phyloP scores from a whole-genome alignment of 257 asterid species.

The Primulina huaijiensis region DNA sequence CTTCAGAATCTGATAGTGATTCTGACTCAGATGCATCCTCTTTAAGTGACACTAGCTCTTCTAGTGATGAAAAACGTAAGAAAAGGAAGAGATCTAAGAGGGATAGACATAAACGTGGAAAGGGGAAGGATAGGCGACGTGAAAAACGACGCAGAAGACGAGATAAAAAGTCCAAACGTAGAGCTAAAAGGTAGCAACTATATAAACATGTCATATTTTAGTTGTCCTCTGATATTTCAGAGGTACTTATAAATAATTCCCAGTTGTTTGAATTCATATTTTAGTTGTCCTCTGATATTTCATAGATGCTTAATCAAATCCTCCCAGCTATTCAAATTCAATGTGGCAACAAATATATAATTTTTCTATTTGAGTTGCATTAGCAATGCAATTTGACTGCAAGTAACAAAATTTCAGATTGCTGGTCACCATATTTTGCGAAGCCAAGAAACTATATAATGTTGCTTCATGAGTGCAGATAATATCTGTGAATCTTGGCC shows the following conservation, averaged over 20 bases:
- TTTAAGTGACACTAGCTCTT: constrained; percentile 72
- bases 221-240: neutral
- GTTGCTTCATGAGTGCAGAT: neutral
- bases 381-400: neutral
- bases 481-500: neutral
- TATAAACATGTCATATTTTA: neutral
- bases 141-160: constrained; percentile 77
- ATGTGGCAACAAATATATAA: neutral
- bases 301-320: neutral
- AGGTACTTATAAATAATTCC: neutral
- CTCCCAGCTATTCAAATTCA: neutral
- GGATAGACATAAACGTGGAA: constrained; percentile 66
- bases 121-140: constrained; percentile 65
- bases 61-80: constrained; percentile 76
- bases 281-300: neutral
- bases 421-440: neutral
- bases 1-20: constrained; percentile 84
- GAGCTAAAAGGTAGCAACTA: constrained; percentile 58
- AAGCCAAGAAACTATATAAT: neutral
- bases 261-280: neutral
- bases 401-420: neutral
- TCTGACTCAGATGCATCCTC: constrained; percentile 64
- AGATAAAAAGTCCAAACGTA: constrained; percentile 73
- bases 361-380: neutral
- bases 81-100: constrained; percentile 84